Evolutionary conservation across 495 filamentous ascomycete genomes (phyloP).

Genomic region (Neurospora tetraspora): DNA sequence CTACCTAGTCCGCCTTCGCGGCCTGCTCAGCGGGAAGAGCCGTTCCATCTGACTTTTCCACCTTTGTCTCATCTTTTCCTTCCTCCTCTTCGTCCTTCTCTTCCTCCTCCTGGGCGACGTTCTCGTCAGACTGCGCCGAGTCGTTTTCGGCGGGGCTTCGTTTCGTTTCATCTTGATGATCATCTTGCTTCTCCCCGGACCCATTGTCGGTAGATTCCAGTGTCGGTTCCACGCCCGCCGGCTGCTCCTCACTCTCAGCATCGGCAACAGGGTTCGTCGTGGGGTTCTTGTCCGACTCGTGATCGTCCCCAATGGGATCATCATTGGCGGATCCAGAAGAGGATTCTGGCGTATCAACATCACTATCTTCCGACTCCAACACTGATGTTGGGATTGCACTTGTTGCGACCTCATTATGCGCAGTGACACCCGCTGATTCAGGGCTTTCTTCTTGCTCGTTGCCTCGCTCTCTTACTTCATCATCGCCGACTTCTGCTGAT

Average conservation of each 20-base stretch:
- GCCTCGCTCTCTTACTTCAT: background rate
- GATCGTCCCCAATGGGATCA: background rate
- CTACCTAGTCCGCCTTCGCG: background rate
- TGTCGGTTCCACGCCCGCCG: background rate
- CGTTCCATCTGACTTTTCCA: constrained; percentile 1
- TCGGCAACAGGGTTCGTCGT: background rate
- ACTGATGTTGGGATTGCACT: background rate
- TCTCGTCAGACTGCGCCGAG: background rate
- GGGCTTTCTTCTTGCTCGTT: background rate
- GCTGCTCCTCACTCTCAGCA: background rate
- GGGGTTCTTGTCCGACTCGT: background rate
- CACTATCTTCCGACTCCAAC: background rate
- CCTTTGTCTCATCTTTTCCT: constrained; percentile 1
- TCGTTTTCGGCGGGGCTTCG: background rate
- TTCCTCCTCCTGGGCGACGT: background rate
- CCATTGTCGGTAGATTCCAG: background rate
- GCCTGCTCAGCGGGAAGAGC: background rate
- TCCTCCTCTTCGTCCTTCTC: constrained; percentile 17
- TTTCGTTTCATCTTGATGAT: background rate
- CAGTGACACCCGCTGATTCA: background rate
- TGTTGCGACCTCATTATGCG: background rate
- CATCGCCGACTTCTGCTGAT: background rate
- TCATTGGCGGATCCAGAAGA: background rate
- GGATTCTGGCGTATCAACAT: background rate
- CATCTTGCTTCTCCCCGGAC: background rate